Conservation (phyloP, 805 yeast genomes). For the Candida endomychidarum region DNA sequence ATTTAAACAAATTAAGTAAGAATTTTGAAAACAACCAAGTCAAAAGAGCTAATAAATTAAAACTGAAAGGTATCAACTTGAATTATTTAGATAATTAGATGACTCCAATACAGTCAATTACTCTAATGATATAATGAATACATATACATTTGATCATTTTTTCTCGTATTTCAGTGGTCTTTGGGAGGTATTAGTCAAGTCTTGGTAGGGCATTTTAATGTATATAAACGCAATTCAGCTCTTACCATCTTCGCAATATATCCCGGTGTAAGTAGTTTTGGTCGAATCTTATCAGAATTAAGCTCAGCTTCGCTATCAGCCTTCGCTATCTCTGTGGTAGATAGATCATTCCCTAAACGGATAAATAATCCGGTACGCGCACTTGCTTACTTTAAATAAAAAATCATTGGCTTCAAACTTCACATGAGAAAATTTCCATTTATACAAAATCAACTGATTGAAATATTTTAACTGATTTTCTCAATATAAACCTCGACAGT, state of each 20-base stretch:
- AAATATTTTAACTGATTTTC: not conserved
- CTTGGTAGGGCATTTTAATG: too few species aligned
- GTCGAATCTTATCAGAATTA: too few species aligned
- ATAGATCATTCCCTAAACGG: not conserved
- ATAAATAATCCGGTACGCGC: constrained; percentile 1
- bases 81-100: constrained; percentile 13
- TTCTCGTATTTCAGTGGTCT: too few species aligned
- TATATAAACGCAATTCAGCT: too few species aligned
- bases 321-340: too few species aligned
- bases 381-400: constrained; percentile 3
- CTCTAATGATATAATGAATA: not conserved
- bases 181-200: too few species aligned
- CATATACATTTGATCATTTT: too few species aligned
- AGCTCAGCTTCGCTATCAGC: too few species aligned
- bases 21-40: constrained; percentile 43
- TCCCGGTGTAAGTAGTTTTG: too few species aligned
- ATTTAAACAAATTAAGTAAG: constrained; percentile 55
- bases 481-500: not conserved
- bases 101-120: not conserved
- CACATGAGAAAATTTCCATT: constrained; percentile 7
- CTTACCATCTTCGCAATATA: too few species aligned
- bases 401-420: constrained; percentile 6
- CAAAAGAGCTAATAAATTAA: constrained; percentile 49
- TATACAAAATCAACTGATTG: constrained; percentile 1
- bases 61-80: constrained; percentile 54